Evolutionary conservation across 441 rosid species (phyloP).

Genomic region (Breynia disticha): DNA sequence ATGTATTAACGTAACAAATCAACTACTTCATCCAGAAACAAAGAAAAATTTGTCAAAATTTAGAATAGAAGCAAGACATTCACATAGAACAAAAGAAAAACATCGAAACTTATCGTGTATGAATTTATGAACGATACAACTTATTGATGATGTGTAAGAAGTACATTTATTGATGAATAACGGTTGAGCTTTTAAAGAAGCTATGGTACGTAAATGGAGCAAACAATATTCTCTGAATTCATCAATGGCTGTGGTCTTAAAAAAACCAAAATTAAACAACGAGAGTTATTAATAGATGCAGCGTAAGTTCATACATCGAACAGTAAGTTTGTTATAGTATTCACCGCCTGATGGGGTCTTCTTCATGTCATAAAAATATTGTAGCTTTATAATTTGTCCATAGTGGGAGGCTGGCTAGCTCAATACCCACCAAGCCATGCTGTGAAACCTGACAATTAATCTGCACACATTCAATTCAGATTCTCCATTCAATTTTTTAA

Average conservation of each 20-base stretch:
- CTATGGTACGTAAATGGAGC: neutral
- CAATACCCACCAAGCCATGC: constrained; percentile 1
- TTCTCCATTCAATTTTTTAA: constrained; percentile 16
- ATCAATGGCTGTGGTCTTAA: neutral
- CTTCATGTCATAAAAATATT: constrained; percentile 2
- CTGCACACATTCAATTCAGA: constrained; percentile 12
- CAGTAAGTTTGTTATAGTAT: neutral
- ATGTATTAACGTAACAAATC: no score
- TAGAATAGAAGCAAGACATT: no score
- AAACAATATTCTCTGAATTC: neutral
- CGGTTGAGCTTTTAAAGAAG: neutral
- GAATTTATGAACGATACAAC: no score
- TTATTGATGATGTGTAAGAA: neutral
- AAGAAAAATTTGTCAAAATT: no score
- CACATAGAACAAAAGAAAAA: no score
- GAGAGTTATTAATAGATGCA: neutral
- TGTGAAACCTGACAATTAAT: constrained; percentile 12
- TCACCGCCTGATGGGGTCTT: neutral
- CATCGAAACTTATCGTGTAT: no score
- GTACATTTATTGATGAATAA: neutral
- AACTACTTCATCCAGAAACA: no score
- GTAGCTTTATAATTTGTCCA: constrained; percentile 5
- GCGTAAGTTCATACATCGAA: neutral
- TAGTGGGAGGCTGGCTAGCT: constrained; percentile 10
- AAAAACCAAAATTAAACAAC: neutral